A percentile compares a stretch with the other conserved stretches of the same genome.
Evolutionary conservation across 192 early-diverging fungal genomes (phyloP).

Genomic region (Entomortierella beljakovae): DNA sequence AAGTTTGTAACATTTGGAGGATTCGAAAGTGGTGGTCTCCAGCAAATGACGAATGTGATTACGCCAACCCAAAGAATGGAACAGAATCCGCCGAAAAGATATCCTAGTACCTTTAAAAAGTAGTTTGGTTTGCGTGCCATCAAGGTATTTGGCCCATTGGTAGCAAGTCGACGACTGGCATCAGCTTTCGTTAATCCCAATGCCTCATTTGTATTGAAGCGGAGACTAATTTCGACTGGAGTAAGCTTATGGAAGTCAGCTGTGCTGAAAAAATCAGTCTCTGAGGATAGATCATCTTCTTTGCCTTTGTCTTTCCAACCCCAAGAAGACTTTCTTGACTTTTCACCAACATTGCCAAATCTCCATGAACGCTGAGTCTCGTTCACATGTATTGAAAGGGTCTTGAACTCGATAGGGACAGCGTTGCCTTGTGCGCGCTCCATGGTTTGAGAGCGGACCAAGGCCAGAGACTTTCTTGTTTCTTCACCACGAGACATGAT

Average conservation of each 20-base stretch:
- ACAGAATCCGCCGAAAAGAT: constrained; percentile 80
- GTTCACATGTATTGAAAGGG: constrained; percentile 58
- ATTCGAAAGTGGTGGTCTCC: constrained; percentile 64
- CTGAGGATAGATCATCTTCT: constrained; percentile 17
- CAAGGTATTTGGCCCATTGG: constrained; percentile 57
- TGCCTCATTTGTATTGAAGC: constrained; percentile 45
- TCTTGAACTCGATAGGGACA: constrained; percentile 55
- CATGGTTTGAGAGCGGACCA: constrained; percentile 38
- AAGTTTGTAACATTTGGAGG: constrained; percentile 67
- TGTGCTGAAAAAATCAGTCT: constrained; percentile 49
- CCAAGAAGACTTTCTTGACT: neutral
- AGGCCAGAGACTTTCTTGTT: constrained; percentile 17
- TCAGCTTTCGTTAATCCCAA: constrained; percentile 42
- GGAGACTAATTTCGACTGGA: constrained; percentile 47
- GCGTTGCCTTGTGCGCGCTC: constrained; percentile 42
- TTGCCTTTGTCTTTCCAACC: constrained; percentile 6
- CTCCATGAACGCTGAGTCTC: constrained; percentile 41
- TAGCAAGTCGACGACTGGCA: constrained; percentile 36
- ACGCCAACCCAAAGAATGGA: constrained; percentile 74
- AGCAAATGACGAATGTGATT: constrained; percentile 74
- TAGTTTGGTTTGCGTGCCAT: constrained; percentile 52
- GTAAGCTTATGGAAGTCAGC: constrained; percentile 56
- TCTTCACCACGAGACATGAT: constrained; percentile 25
- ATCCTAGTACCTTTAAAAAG: constrained; percentile 55
- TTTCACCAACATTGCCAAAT: neutral